A percentile compares a stretch with the other conserved stretches of the same genome.
These are phyloP conservation scores for Purshia tridentata DNA, from an alignment of 306 rosid genomes.

Conservation along the genomic window DNA sequence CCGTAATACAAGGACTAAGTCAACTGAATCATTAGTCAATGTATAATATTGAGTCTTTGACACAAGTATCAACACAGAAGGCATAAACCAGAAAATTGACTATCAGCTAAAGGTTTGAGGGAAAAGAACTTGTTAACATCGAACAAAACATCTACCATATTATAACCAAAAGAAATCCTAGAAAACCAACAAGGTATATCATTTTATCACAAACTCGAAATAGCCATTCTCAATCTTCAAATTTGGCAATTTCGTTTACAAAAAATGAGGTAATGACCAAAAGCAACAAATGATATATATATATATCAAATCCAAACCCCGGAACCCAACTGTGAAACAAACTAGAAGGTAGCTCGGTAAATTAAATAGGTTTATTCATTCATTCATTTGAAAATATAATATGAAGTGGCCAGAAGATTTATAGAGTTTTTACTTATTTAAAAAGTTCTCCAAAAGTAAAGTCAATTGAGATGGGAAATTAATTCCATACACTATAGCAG, in stretches of 20 bases:
- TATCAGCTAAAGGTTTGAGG: not conserved
- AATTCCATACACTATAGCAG: slow-evolving; percentile 77
- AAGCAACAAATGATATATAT: no score
- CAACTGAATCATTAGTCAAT: not conserved
- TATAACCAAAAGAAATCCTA: not conserved
- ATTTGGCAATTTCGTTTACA: not conserved
- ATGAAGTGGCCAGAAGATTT: not conserved
- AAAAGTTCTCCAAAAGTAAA: not conserved
- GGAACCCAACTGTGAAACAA: no score
- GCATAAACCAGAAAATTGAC: not conserved
- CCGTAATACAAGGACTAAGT: not conserved
- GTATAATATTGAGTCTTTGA: not conserved
- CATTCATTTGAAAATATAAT: not conserved
- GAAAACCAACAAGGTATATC: not conserved
- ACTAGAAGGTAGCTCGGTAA: not conserved
- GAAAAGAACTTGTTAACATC: not conserved
- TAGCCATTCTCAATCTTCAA: not conserved
- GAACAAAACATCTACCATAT: not conserved
- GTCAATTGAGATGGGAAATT: slow-evolving; percentile 24
- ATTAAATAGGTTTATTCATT: not conserved
- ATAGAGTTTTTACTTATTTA: not conserved
- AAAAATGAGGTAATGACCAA: not conserved
- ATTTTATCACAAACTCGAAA: not conserved
- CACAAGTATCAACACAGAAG: not conserved
- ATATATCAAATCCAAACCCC: no score